These are phyloP conservation scores for Diplogelasinospora grovesii DNA, from an alignment of 495 filamentous ascomycete species.

Conservation along the genomic window DNA sequence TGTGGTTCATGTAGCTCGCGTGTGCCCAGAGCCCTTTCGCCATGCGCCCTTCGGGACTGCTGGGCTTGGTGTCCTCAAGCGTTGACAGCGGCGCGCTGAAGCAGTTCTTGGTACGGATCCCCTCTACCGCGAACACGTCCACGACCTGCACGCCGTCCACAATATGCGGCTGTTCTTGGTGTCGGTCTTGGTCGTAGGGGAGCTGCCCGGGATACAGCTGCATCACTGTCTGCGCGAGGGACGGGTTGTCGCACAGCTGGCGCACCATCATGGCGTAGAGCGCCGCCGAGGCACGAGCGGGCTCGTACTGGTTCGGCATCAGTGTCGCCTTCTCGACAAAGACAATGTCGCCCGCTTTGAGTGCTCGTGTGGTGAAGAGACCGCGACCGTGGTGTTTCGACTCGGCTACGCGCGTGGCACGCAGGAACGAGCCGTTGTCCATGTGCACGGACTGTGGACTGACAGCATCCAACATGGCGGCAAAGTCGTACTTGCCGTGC, in stretches of 20 bases:
- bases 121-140: constrained; percentile 44
- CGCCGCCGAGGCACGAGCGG: constrained; percentile 29
- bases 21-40: constrained; percentile 46
- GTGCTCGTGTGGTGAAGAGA: constrained; percentile 42
- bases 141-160: constrained; percentile 44
- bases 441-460: constrained; percentile 25
- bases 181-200: constrained; percentile 3
- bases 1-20: constrained; percentile 51
- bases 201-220: constrained; percentile 39
- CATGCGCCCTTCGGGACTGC: constrained; percentile 15
- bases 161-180: constrained; percentile 24
- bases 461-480: constrained; percentile 28
- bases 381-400: constrained; percentile 35
- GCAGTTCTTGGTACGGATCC: constrained; percentile 41
- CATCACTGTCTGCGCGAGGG: constrained; percentile 30
- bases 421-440: constrained; percentile 41
- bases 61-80: constrained; percentile 26
- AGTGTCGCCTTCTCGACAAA: constrained; percentile 50
- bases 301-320: constrained; percentile 26
- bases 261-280: constrained; percentile 37
- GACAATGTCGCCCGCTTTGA: constrained; percentile 44
- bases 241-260: constrained; percentile 47
- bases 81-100: constrained; percentile 42
- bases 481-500: constrained; percentile 42
- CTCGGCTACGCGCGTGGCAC: constrained; percentile 9